These are phyloP conservation scores for Alternaria ethzedia DNA, from an alignment of 2,329 filamentous ascomycete species.

Conservation along the genomic window DNA sequence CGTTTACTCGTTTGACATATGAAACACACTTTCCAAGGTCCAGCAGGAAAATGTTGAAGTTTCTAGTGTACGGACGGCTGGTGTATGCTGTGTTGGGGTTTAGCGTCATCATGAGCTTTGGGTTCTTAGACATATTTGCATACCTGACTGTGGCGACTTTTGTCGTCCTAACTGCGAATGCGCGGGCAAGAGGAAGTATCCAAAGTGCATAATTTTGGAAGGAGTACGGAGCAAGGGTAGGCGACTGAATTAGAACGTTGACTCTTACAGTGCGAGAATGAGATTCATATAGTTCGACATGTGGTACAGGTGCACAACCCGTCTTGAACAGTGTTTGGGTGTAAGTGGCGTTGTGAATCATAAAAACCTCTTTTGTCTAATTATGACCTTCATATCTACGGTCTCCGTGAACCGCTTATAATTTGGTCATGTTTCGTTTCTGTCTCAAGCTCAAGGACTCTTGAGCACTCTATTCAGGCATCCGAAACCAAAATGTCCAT, in stretches of 20 bases:
- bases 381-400: background rate
- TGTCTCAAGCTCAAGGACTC: background rate
- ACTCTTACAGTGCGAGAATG: background rate
- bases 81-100: background rate
- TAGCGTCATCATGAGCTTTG: background rate
- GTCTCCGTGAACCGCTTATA: background rate
- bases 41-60: background rate
- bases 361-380: background rate
- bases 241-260: background rate
- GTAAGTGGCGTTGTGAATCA: background rate
- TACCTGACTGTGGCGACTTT: background rate
- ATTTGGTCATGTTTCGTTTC: background rate
- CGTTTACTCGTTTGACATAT: background rate
- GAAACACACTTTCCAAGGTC: background rate
- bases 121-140: background rate
- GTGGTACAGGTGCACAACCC: background rate
- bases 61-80: background rate
- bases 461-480: background rate
- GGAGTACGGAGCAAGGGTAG: background rate
- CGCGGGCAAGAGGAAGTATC: background rate
- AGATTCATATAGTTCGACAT: background rate
- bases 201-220: background rate
- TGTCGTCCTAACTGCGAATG: background rate
- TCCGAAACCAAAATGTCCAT: background rate
- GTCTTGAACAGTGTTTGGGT: background rate